A percentile compares a stretch with the other conserved stretches of the same genome.
These are phyloP conservation scores for Bidens hawaiensis DNA, from an alignment of 140 eudicot genomes.

Conservation along the genomic window DNA sequence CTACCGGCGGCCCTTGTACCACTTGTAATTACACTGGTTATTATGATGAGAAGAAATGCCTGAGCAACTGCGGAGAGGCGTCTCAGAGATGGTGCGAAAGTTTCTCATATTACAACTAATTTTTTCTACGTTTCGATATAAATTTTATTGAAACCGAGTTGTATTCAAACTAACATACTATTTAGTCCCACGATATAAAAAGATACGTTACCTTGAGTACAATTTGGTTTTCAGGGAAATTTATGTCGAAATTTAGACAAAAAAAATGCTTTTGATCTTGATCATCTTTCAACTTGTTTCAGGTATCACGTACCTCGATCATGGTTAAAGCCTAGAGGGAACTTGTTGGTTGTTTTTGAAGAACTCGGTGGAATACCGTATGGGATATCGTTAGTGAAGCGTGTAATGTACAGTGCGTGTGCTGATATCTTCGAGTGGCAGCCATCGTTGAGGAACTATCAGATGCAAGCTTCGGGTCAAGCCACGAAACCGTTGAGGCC, in stretches of 20 bases:
- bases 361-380: slow-evolving; percentile 89
- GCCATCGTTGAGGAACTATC: slow-evolving; percentile 60
- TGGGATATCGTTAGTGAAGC: slow-evolving; percentile 67
- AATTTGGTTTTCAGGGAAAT: no score
- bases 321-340: slow-evolving; percentile 83
- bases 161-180: no score
- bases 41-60: slow-evolving; percentile 79
- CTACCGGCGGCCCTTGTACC: slow-evolving; percentile 71
- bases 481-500: slow-evolving; percentile 70
- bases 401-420: slow-evolving; percentile 75
- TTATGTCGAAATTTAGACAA: no score
- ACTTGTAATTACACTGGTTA: slow-evolving; percentile 83
- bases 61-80: slow-evolving; percentile 77
- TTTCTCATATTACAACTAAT: background rate
- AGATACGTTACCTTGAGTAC: no score
- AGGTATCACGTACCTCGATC: slow-evolving; percentile 98
- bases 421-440: slow-evolving; percentile 93
- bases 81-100: slow-evolving; percentile 81
- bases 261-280: background rate
- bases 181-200: no score
- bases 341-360: slow-evolving; percentile 84
- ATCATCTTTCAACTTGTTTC: slow-evolving; percentile 9
- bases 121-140: no score
- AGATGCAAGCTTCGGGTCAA: slow-evolving; percentile 61
- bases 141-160: no score